Base-by-base conservation (phyloP, 2,329 filamentous ascomycete genomes). In the Scedosporium aurantiacum region DNA sequence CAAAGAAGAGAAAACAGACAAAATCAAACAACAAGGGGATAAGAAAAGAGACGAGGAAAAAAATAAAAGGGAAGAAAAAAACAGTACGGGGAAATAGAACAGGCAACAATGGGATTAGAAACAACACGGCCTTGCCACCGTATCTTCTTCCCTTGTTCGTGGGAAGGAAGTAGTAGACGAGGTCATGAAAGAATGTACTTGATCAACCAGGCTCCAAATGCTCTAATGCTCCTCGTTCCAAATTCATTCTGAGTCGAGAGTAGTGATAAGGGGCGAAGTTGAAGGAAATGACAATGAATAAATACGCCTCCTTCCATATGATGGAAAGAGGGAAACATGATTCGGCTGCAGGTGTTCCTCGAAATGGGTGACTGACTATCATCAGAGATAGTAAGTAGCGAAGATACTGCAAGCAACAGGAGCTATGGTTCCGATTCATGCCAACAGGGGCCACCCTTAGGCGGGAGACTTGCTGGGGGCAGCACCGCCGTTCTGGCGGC, bases 401-500 rank as follows among this genome's bases (percentile, higher is more conserved):
- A 47, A 47, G 43, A 47, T 21, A 21, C 14, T 47, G 43, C n/a
- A 21, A 5, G 55, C 32, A 37, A 27, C 14, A 18, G 14, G n/a
- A 14, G 55, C 28, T 40, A 27, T 21, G 21, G 7, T 23, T 55
- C 23, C 50, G 25, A 57, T n/a, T n/a, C 32, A 12, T 32, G n/a
- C 16, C 28, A 7, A 18, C 8, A 27, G 21, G 7, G n/a, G 3
- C n/a, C 25, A 21, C 37, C 58, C 67, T 75, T 82, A 85, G 61
- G 81, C 81, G 47, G 82, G 81, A 50, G 82, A 85, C 75, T 85
- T 85, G 78, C 73, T 84, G 37, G 77, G 78, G 58, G 82, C 80
- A 61, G 76, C 75, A 18, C 78, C 76, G 63, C 84, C 84, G 66
- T 87, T 87, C 74, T 86, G 84, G 61, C 84, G 83, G 64, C 78